phyloP scores from a whole-genome alignment of 306 rosid genomes.

The Medicago lupulina region DNA sequence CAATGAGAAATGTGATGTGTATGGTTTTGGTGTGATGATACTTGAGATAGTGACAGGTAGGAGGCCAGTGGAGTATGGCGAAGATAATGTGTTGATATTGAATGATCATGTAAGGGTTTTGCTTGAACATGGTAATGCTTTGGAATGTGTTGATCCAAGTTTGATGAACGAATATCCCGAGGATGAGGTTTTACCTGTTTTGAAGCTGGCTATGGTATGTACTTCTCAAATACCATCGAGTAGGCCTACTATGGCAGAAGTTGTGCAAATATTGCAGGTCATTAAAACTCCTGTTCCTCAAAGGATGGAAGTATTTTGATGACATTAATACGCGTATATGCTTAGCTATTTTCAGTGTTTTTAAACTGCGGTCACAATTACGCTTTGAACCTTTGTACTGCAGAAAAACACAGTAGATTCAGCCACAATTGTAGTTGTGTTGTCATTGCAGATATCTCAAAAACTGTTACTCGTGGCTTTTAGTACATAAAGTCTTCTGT shows the following conservation, averaged over 20 bases:
- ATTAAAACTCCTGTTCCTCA: constrained; percentile 84
- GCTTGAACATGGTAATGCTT: constrained; percentile 77
- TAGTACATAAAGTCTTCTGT: constrained; percentile 36
- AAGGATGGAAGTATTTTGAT: constrained; percentile 63
- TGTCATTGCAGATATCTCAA: neutral
- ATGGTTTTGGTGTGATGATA: constrained; percentile 76
- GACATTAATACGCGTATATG: neutral
- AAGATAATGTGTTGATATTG: constrained; percentile 76
- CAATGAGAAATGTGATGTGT: constrained; percentile 82
- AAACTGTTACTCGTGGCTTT: neutral
- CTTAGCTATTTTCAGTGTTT: constrained; percentile 26
- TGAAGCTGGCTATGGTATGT: constrained; percentile 78
- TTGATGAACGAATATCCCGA: constrained; percentile 67
- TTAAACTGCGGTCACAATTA: neutral
- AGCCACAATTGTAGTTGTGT: neutral
- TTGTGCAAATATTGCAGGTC: constrained; percentile 75
- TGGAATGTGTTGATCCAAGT: constrained; percentile 73
- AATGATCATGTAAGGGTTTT: constrained; percentile 73
- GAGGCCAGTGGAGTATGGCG: constrained; percentile 87
- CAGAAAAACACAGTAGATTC: too few species aligned
- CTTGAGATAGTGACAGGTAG: constrained; percentile 85
- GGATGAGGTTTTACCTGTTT: constrained; percentile 80
- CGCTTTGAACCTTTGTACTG: neutral
- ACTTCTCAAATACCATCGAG: constrained; percentile 84
- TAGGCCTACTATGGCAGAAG: constrained; percentile 91